Conservation (phyloP, 345 rosid genomes). For the Cardamine resedifolia region DNA sequence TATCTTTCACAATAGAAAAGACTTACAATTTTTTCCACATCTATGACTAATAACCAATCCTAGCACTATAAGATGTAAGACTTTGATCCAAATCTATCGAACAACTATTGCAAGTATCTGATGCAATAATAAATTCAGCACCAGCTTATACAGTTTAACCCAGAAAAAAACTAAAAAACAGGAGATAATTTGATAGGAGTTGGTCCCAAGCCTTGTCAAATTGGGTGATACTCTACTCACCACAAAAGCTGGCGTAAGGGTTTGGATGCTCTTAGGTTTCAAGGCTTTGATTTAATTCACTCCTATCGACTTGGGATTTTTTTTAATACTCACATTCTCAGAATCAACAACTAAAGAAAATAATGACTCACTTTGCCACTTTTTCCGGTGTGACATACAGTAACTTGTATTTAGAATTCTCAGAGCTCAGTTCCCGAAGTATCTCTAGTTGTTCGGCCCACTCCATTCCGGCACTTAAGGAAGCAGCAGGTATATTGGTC, state of each 20-base stretch:
- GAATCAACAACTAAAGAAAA: neutral
- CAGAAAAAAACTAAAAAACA: neutral
- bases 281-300: slow-evolving; percentile 12
- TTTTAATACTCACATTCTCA: neutral
- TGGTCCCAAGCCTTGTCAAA: neutral
- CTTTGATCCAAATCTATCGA: neutral
- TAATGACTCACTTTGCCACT: slow-evolving; percentile 80
- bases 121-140: neutral
- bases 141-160: neutral
- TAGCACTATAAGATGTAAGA: neutral
- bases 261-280: slow-evolving; percentile 1
- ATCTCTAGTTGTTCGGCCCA: slow-evolving; percentile 92
- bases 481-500: slow-evolving; percentile 85
- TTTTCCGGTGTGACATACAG: slow-evolving; percentile 93
- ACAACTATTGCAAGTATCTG: neutral
- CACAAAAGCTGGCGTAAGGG: slow-evolving; percentile 1
- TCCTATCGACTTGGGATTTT: neutral
- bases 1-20: neutral
- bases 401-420: slow-evolving; percentile 72
- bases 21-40: neutral
- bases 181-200: neutral
- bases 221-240: neutral
- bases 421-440: slow-evolving; percentile 74
- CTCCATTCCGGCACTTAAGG: slow-evolving; percentile 86
- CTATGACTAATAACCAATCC: slow-evolving; percentile 1